These are phyloP conservation scores for Sphagnum tenellum DNA, from an alignment of 225 moss, liverwort and hornwort species.

Conservation along the genomic window DNA sequence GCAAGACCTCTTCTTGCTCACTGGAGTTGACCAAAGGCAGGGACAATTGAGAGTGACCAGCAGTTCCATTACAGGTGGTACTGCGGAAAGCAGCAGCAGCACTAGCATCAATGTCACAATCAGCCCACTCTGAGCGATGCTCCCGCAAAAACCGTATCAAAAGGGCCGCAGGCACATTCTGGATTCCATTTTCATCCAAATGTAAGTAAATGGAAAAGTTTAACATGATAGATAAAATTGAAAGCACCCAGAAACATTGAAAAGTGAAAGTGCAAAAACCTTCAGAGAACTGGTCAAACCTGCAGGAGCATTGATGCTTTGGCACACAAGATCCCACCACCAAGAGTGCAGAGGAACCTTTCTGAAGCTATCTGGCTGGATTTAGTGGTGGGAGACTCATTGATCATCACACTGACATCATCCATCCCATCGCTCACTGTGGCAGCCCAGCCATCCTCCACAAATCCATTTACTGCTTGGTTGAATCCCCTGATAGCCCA, in stretches of 20 bases:
- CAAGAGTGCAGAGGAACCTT: constrained; percentile 76
- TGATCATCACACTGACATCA: constrained; percentile 86
- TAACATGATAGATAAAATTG: too few relatives aligned
- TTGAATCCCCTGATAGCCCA: constrained; percentile 72
- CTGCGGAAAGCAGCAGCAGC: constrained; percentile 42
- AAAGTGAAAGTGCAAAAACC: too few relatives aligned
- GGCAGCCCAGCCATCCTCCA: constrained; percentile 84
- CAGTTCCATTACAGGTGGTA: constrained; percentile 27
- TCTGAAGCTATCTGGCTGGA: constrained; percentile 63
- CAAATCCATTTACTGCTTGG: constrained; percentile 90
- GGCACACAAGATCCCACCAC: constrained; percentile 89
- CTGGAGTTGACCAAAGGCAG: constrained; percentile 40
- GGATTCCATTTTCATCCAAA: constrained; percentile 2
- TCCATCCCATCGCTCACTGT: constrained; percentile 80
- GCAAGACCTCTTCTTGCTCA: constrained; percentile 45
- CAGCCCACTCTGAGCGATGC: constrained; percentile 57
- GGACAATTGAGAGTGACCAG: constrained; percentile 36
- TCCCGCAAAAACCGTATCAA: constrained; percentile 46
- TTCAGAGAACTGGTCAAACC: constrained; percentile 16
- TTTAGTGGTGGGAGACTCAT: constrained; percentile 67
- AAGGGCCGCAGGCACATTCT: constrained; percentile 51
- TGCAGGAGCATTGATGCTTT: constrained; percentile 96
- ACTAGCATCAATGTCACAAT: constrained; percentile 47
- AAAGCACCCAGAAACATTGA: too few relatives aligned
- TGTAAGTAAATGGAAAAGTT: too few relatives aligned